These are phyloP conservation scores for Coleophoma eucalyptorum DNA, from an alignment of 2,329 filamentous ascomycete species.

Conservation along the genomic window DNA sequence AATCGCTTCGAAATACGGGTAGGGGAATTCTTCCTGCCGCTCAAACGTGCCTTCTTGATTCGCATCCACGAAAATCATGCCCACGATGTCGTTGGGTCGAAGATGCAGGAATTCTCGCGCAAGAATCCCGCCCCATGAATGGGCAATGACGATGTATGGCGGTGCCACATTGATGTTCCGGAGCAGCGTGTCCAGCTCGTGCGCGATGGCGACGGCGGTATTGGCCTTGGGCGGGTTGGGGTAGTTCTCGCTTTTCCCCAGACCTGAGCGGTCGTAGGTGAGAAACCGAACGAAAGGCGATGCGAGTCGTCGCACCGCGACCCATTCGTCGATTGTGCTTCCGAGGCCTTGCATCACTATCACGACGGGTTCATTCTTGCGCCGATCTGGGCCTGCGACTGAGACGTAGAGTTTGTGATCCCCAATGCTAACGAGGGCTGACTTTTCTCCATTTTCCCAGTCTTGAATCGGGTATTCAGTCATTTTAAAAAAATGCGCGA, in stretches of 20 bases:
- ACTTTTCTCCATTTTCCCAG: conserved; percentile 1
- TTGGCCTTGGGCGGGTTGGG: conserved; percentile 2
- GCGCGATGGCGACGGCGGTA: conserved; percentile 5
- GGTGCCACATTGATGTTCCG: conserved; percentile 1
- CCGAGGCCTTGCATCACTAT: conserved; percentile 20
- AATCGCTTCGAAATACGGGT: conserved; percentile 1
- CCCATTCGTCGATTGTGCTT: conserved; percentile 19
- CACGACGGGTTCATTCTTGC: conserved; percentile 14
- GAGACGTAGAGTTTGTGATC: conserved; percentile 16
- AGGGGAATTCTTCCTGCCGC: conserved; percentile 2
- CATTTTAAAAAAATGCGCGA: background rate
- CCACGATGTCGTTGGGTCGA: conserved; percentile 8
- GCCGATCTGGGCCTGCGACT: conserved; percentile 17
- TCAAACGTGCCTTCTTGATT: conserved; percentile 7
- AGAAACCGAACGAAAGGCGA: conserved; percentile 16
- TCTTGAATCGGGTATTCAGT: background rate
- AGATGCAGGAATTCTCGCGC: conserved; percentile 11
- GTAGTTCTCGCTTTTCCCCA: conserved; percentile 15
- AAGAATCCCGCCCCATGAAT: conserved; percentile 12
- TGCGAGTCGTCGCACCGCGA: conserved; percentile 15
- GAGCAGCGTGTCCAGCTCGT: conserved; percentile 9
- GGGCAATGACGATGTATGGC: conserved; percentile 10
- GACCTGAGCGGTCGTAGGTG: conserved; percentile 21
- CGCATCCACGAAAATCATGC: conserved; percentile 13
- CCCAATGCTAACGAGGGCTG: conserved; percentile 14